A percentile compares a stretch with the other conserved stretches of the same genome.
These are phyloP conservation scores for Microcera coccophila DNA, from an alignment of 2,329 filamentous ascomycete species.

Conservation along the genomic window DNA sequence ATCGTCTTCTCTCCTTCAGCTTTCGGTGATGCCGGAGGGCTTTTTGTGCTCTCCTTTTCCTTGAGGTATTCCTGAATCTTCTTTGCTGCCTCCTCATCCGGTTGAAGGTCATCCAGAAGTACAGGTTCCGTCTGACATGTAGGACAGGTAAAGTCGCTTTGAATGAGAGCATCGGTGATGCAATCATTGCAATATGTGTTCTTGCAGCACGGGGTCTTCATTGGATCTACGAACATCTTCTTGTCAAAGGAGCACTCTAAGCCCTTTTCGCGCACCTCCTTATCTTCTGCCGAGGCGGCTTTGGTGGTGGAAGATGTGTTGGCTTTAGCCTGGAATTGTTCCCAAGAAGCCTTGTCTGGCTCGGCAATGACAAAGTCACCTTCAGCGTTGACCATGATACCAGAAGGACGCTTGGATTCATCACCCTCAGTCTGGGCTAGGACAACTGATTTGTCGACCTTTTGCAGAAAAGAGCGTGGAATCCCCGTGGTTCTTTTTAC, in stretches of 20 bases:
- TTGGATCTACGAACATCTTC: slow-evolving; percentile 96
- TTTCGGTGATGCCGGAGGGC: slow-evolving; percentile 31
- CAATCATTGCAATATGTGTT: slow-evolving; percentile 99
- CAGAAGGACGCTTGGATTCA: slow-evolving; percentile 80
- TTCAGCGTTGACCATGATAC: slow-evolving; percentile 96
- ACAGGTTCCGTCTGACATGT: slow-evolving; percentile 87
- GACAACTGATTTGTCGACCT: slow-evolving; percentile 83
- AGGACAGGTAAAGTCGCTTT: slow-evolving; percentile 95
- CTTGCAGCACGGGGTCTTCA: slow-evolving; percentile 97
- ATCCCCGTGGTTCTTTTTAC: slow-evolving; percentile 97
- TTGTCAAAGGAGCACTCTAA: slow-evolving; percentile 95
- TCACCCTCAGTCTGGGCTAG: slow-evolving; percentile 69
- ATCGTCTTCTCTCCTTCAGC: slow-evolving; percentile 17
- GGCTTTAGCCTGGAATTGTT: slow-evolving; percentile 91
- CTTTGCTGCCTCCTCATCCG: slow-evolving; percentile 72
- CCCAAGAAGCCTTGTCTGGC: slow-evolving; percentile 93
- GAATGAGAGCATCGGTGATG: slow-evolving; percentile 97
- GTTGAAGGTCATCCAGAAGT: slow-evolving; percentile 83
- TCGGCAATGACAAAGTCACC: slow-evolving; percentile 96
- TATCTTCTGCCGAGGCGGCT: slow-evolving; percentile 70
- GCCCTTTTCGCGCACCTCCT: slow-evolving; percentile 82
- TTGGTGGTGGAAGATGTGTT: slow-evolving; percentile 83
- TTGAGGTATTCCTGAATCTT: slow-evolving; percentile 74
- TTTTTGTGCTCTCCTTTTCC: slow-evolving; percentile 53
- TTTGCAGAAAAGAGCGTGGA: slow-evolving; percentile 90